Evolutionary conservation across 1,284 basidiomycete genomes (phyloP).

Genomic region (Puccinia hordei): DNA sequence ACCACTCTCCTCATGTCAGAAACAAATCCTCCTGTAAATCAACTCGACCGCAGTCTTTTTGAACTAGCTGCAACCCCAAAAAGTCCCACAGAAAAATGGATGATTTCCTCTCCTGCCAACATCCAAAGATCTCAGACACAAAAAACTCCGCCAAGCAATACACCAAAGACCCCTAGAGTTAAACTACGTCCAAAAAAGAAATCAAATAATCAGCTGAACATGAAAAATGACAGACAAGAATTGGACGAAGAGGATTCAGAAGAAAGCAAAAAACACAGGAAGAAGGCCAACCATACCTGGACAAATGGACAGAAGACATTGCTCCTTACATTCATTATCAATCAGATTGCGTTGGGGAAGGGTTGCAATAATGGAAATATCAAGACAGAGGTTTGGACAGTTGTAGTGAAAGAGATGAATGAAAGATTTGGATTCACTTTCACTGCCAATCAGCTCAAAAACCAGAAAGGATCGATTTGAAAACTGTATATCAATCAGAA

Average conservation of each 20-base stretch:
- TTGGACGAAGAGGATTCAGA: background rate
- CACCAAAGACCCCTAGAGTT: background rate
- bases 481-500: background rate
- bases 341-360: background rate
- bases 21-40: background rate
- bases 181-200: background rate
- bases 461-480: background rate
- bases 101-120: too few relatives aligned
- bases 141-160: background rate
- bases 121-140: background rate
- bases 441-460: background rate
- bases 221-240: background rate
- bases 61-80: background rate
- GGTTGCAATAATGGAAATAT: background rate
- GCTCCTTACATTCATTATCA: background rate
- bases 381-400: background rate
- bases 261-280: background rate
- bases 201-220: background rate
- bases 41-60: background rate
- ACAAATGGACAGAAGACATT: background rate
- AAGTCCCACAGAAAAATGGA: background rate
- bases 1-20: too few relatives aligned
- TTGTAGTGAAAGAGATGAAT: background rate
- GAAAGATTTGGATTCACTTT: background rate
- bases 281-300: constrained; percentile 12